phyloP scores from a whole-genome alignment of 2,329 filamentous ascomycete species.

The Pestalotiopsis sp. region DNA sequence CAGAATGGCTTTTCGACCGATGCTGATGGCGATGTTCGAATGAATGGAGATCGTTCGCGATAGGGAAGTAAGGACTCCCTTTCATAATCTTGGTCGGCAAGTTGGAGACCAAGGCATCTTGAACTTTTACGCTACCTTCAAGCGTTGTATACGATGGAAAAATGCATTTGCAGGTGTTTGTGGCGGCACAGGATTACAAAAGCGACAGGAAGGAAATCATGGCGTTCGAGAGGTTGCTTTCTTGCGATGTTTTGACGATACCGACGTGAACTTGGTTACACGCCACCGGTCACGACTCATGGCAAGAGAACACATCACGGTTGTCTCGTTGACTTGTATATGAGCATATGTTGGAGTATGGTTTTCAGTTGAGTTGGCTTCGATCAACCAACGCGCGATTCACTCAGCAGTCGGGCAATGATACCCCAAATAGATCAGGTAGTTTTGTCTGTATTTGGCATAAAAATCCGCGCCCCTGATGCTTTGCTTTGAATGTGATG shows the following conservation, averaged over 20 bases:
- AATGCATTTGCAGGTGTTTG: not conserved
- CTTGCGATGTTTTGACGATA: not conserved
- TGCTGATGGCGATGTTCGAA: not conserved
- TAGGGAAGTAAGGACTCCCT: not conserved
- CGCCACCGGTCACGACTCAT: not conserved
- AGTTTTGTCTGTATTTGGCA: not conserved
- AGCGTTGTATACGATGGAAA: not conserved
- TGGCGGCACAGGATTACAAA: not conserved
- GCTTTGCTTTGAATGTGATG: conserved; percentile 3
- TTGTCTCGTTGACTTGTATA: not conserved
- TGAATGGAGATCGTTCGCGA: not conserved
- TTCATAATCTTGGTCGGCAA: not conserved
- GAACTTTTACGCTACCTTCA: too few relatives aligned
- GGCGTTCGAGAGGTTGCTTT: not conserved
- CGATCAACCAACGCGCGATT: not conserved
- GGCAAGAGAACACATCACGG: not conserved
- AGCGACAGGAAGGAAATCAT: not conserved
- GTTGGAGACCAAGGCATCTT: not conserved
- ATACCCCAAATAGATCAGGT: not conserved
- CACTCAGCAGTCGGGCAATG: not conserved
- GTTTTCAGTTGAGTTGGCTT: not conserved
- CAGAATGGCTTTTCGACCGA: not conserved
- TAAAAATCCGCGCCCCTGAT: not conserved
- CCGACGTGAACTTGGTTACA: not conserved
- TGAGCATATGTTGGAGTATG: not conserved